A percentile compares a stretch with the other conserved stretches of the same genome.
phyloP scores from a whole-genome alignment of 179 eudicot genomes.

The Vitellaria paradoxa region DNA sequence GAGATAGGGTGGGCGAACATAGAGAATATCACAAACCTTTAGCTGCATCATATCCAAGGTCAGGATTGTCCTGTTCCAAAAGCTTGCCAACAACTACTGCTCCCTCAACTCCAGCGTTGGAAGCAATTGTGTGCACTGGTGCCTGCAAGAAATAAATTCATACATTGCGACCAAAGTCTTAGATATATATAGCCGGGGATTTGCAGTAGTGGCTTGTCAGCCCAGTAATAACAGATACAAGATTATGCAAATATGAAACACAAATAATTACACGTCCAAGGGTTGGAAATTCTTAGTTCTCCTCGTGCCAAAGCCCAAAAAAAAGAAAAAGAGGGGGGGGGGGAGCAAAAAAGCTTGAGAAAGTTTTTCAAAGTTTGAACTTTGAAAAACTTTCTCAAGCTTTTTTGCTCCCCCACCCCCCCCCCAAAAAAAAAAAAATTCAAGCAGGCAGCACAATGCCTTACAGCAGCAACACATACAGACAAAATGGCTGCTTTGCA shows the following conservation, averaged over 20 bases:
- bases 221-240: too few relatives aligned
- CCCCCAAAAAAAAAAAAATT: too few relatives aligned
- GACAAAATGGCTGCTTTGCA: background rate
- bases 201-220: background rate
- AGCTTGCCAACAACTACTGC: slow-evolving; percentile 76
- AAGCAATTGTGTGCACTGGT: slow-evolving; percentile 65
- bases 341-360: too few relatives aligned
- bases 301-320: background rate
- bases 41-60: slow-evolving; percentile 78
- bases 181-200: too few relatives aligned
- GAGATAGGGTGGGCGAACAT: too few relatives aligned
- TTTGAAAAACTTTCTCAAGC: background rate
- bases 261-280: background rate
- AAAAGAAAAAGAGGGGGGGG: background rate
- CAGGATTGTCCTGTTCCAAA: slow-evolving; percentile 64
- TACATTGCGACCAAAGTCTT: background rate
- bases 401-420: background rate
- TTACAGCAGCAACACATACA: background rate
- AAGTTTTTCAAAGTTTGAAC: background rate
- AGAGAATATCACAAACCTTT: slow-evolving; percentile 40
- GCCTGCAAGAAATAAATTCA: slow-evolving; percentile 36
- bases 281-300: background rate
- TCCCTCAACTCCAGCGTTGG: slow-evolving; percentile 78
- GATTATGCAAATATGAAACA: background rate
- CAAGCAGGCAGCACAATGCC: background rate